Conservation (phyloP, 176 grass and related monocot species). For the Paspalum notatum region DNA sequence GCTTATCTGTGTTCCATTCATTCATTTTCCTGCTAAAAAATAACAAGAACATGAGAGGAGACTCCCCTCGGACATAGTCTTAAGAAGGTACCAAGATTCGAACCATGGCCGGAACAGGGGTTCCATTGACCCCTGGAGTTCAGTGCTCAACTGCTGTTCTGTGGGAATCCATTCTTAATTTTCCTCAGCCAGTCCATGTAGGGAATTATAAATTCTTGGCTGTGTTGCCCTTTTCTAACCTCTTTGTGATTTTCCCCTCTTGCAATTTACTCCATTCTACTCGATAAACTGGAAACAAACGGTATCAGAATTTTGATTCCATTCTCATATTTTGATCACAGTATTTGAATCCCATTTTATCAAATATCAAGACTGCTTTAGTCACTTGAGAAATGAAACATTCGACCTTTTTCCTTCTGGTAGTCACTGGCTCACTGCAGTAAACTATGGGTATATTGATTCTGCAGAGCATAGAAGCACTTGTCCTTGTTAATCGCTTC, state of each 20-base stretch:
- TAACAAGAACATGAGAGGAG: no score
- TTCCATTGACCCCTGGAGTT: no score
- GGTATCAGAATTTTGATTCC: neutral
- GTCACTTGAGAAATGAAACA: neutral
- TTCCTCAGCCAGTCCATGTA: neutral
- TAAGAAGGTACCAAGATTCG: no score
- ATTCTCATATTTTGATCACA: neutral
- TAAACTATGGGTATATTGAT: neutral
- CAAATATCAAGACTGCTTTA: neutral
- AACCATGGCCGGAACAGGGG: no score
- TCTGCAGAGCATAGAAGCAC: neutral
- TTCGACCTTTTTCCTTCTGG: neutral
- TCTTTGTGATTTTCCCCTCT: neutral
- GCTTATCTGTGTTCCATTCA: neutral
- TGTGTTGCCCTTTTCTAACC: neutral
- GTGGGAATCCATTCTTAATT: no score
- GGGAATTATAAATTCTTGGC: neutral
- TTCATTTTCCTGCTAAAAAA: neutral
- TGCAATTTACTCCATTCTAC: neutral
- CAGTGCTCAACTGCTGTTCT: no score
- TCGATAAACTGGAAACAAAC: conserved; percentile 6
- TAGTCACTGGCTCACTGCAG: neutral
- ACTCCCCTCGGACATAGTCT: no score
- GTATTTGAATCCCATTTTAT: conserved; percentile 8
- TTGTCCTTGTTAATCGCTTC: neutral